Percentiles rank a stretch among this genome's conserved stretches.
phyloP scores from a whole-genome alignment of 768 basidiomycete genomes.

The Lenzites betulinus region DNA sequence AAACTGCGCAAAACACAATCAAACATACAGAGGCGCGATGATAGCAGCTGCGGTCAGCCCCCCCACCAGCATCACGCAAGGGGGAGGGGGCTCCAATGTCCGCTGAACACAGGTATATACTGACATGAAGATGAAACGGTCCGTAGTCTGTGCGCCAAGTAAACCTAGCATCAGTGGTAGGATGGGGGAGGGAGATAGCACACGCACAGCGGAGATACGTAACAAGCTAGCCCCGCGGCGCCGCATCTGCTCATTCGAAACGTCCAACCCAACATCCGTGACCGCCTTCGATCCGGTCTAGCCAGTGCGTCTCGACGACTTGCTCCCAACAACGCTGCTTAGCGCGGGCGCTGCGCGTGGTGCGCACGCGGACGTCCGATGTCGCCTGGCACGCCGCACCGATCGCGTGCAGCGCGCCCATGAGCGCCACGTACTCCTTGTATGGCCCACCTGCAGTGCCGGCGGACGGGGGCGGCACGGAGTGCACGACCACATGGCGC shows the following conservation, averaged over 20 bases:
- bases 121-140: too few relatives aligned
- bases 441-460: conserved; percentile 8
- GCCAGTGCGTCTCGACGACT: conserved; percentile 9
- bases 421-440: conserved; percentile 10
- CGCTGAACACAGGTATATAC: too few relatives aligned
- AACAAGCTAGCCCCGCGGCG: not conserved
- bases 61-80: too few relatives aligned
- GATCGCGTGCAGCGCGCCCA: conserved; percentile 6
- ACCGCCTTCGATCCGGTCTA: conserved; percentile 17
- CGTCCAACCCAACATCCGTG: conserved; percentile 10
- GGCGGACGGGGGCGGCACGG: conserved; percentile 5
- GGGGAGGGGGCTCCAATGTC: too few relatives aligned
- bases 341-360: conserved; percentile 4
- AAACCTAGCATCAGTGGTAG: too few relatives aligned
- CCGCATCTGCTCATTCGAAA: not conserved
- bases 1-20: too few relatives aligned
- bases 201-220: not conserved
- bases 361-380: not conserved
- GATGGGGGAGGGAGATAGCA: too few relatives aligned
- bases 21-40: too few relatives aligned
- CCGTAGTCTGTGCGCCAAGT: too few relatives aligned
- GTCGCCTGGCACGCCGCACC: conserved; percentile 2
- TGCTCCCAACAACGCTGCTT: conserved; percentile 10
- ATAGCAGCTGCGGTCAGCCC: too few relatives aligned
- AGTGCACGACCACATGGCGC: conserved; percentile 13